Evolutionary conservation across 805 yeast genomes (phyloP), one percentile per base, ranked within the genome.

Genomic region (Brettanomyces bruxellensis): DNA sequence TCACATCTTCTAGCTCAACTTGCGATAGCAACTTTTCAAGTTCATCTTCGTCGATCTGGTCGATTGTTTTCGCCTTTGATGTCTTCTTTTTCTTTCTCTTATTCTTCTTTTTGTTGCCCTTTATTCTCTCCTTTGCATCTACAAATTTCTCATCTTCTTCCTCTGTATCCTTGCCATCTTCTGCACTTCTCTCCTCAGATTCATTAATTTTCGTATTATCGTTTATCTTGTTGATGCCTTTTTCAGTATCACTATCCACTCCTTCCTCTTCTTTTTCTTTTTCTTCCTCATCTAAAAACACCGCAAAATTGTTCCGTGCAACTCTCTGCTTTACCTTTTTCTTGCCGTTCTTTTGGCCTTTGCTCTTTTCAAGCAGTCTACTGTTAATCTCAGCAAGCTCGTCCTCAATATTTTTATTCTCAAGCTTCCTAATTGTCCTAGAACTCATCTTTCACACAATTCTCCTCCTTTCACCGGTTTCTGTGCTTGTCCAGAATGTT

Each of bases 21-120:
- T 79, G 76, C 18, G 66, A 72, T 4, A 83, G 58, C 4, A 81
- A 65, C 49, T 65, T 65, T 59, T 81, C 86, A 25, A 83, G 62
- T 34, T 79, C 86, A 6, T 76, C 50, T 32, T 56, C 58, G 32
- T 49, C 54, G 5, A 46, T 25, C 34, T 48, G 51, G 44, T 52
- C 55, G 81, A 52, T 46, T 5, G 24, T 48, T 34, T 61, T 32
- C 37, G 42, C 37, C 36, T 38, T 34, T 13, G 25, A 35, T 30
- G 24, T 40, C 35, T 40, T 44, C 34, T 47, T 40, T 6, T 5
- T 18, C 32, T 24, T 37, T 25, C 41, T 44, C 30, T 43, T 44
- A 4, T 34, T 23, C 38, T 25, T 4, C 13, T 40, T 40, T n/a
- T 12, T 9, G 22, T 4, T 37, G 9, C 24, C 13, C 14, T 11